phyloP scores from a whole-genome alignment of 2,329 filamentous ascomycete genomes.

The Monosporascus sp. region DNA sequence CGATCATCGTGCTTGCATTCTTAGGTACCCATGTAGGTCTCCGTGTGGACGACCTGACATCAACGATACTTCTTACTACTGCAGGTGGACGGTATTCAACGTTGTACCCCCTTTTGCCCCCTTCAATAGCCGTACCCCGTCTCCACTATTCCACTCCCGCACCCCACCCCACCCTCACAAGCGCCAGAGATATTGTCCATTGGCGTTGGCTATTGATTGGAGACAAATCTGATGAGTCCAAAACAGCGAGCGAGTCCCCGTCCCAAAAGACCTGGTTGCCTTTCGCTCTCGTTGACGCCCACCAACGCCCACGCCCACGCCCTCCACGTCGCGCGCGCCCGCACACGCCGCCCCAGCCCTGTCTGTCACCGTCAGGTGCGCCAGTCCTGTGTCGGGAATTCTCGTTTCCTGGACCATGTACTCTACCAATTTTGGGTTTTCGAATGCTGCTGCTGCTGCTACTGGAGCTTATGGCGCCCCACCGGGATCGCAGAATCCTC shows the following conservation, averaged over 20 bases:
- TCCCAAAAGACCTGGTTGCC: neutral
- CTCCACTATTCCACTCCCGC: neutral
- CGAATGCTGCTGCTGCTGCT: conserved; percentile 44
- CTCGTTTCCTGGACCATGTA: conserved; percentile 38
- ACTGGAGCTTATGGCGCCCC: conserved; percentile 47
- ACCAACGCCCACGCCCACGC: conserved; percentile 13
- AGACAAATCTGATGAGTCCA: neutral
- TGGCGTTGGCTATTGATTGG: neutral
- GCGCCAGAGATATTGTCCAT: neutral
- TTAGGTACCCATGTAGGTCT: too few relatives aligned
- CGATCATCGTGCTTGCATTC: too few relatives aligned
- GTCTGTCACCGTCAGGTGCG: conserved; percentile 25
- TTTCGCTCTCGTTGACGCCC: neutral
- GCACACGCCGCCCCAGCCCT: conserved; percentile 22
- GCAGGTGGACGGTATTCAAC: too few relatives aligned
- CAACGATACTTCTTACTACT: too few relatives aligned
- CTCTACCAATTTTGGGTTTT: conserved; percentile 50
- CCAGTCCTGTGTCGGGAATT: conserved; percentile 14
- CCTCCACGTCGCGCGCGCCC: conserved; percentile 15
- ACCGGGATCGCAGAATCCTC: conserved; percentile 39
- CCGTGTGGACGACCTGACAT: too few relatives aligned
- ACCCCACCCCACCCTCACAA: neutral
- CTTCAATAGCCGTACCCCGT: neutral
- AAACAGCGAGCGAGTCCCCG: neutral
- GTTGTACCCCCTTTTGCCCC: too few relatives aligned